A percentile compares a stretch with the other conserved stretches of the same genome.
phyloP scores from a whole-genome alignment of 23 red algal species.

The Gracilaria domingensis region DNA sequence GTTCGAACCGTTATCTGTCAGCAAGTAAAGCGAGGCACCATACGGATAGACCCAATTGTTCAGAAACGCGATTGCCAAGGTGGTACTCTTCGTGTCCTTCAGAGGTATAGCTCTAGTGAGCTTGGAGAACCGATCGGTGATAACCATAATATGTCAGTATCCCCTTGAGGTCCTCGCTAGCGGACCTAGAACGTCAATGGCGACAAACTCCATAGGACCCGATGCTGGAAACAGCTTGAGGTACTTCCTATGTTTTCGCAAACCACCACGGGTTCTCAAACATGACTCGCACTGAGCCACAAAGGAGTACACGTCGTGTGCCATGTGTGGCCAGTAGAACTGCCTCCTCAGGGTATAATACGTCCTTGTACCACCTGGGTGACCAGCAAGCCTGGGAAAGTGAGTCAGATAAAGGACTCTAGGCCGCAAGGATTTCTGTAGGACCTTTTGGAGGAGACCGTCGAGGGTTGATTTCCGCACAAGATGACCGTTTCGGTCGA shows the following conservation, averaged over 20 bases:
- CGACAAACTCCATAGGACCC: slow-evolving; percentile 41
- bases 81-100: slow-evolving; percentile 19
- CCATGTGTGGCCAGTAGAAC: slow-evolving; percentile 68
- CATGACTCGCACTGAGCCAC: slow-evolving; percentile 6
- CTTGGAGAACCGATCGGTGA: slow-evolving; percentile 58
- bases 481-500: background rate
- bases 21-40: slow-evolving; percentile 3
- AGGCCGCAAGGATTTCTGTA: slow-evolving; percentile 4
- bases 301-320: slow-evolving; percentile 12
- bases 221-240: slow-evolving; percentile 45
- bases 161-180: slow-evolving; percentile 7
- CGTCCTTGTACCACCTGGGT: slow-evolving; percentile 26
- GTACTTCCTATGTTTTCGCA: slow-evolving; percentile 25
- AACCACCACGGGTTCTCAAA: background rate
- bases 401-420: slow-evolving; percentile 21
- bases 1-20: slow-evolving; percentile 49
- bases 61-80: background rate
- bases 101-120: slow-evolving; percentile 15
- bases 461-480: slow-evolving; percentile 9
- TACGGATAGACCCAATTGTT: slow-evolving; percentile 45
- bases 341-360: slow-evolving; percentile 46
- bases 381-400: background rate
- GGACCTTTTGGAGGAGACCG: slow-evolving; percentile 21
- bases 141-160: slow-evolving; percentile 31
- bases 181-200: slow-evolving; percentile 41